Evolutionary conservation across 495 filamentous ascomycete species (phyloP), one percentile per base, ranked within the genome.

Genomic region (Lepidopterella palustris): DNA sequence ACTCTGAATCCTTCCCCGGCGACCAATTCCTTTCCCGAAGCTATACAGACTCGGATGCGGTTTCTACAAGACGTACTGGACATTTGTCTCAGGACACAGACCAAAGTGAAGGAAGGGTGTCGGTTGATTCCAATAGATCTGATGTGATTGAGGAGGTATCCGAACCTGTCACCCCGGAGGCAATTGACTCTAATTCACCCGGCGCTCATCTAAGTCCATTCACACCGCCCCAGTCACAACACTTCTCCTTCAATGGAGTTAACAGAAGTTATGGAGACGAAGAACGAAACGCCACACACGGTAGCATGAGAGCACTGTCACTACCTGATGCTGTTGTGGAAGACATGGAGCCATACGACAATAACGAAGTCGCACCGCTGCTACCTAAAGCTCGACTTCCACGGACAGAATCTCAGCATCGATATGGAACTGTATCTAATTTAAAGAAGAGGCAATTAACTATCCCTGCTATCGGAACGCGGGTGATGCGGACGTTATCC

Each of bases 131-230:
- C 39, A 63, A 58, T 2, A 64, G 56, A 20, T 57, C 74, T 5
- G 73, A 77, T 28, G 73, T 72, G 24, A 87, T 87, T 68, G 73
- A 75, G 42, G 86, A 88, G 67, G 72, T 79, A 15, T 81, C 84
- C 6, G 86, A 89, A 61, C 80, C 84, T 4, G 70, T 75, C 5
- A 81, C 82, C 6, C 78, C 80, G 8, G 75, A 76, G 61, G 63
- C 60, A 67, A 72, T 21, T 32, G n/a, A 15, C 25, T 15, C 28
- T 18, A 27, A 32, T 29, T 70, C 71, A 20, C 69, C 77, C 53
- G 61, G 25, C 4, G 25, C 20, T 24, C 21, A 25, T 13, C 47
- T 5, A 27, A 50, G 47, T 26, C 21, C 47, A 24, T 50, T 50
- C 47, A 50, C 24, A 50, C 73, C 63, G 1, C 52, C 28, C n/a